These are phyloP conservation scores for Zygosaccharomyces gambellarensis DNA, from an alignment of 805 yeast species.

Conservation along the genomic window DNA sequence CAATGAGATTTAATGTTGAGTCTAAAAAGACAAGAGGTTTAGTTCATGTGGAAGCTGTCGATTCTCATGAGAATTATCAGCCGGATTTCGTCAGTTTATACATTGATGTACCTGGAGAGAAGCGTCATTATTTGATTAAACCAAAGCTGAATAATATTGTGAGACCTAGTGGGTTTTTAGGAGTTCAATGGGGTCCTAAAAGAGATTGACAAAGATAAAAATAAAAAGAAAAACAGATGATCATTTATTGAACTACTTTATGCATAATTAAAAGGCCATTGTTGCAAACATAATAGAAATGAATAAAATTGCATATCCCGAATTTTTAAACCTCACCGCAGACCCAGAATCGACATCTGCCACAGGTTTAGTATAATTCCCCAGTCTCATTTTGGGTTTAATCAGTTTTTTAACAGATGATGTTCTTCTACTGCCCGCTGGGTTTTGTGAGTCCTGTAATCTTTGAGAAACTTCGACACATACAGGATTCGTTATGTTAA, in stretches of 20 bases:
- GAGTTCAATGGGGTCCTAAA: slow-evolving; percentile 84
- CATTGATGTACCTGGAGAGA: slow-evolving; percentile 67
- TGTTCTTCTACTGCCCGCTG: background rate
- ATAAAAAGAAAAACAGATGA: background rate
- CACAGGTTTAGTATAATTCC: background rate
- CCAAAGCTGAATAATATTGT: slow-evolving; percentile 51
- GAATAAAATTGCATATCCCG: slow-evolving; percentile 11
- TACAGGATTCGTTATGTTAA: background rate
- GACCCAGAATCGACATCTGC: slow-evolving; percentile 9
- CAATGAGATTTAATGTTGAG: slow-evolving; percentile 84
- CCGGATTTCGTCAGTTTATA: slow-evolving; percentile 70
- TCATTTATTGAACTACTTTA: slow-evolving; percentile 6
- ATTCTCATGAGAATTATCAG: slow-evolving; percentile 50
- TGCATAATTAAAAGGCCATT: background rate
- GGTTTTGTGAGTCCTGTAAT: background rate
- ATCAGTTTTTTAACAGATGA: background rate
- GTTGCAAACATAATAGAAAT: slow-evolving; percentile 30
- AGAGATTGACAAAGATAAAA: slow-evolving; percentile 35
- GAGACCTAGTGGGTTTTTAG: slow-evolving; percentile 58
- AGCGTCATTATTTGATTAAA: slow-evolving; percentile 62
- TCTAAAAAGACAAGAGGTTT: slow-evolving; percentile 60
- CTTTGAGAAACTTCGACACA: background rate
- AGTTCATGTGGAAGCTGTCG: slow-evolving; percentile 77
- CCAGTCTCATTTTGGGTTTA: slow-evolving; percentile 1
- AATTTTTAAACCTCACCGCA: slow-evolving; percentile 6